Evolutionary conservation across 2,329 filamentous ascomycete genomes (phyloP), one percentile per base, ranked within the genome.

Genomic region (Keithomyces neogunnii): DNA sequence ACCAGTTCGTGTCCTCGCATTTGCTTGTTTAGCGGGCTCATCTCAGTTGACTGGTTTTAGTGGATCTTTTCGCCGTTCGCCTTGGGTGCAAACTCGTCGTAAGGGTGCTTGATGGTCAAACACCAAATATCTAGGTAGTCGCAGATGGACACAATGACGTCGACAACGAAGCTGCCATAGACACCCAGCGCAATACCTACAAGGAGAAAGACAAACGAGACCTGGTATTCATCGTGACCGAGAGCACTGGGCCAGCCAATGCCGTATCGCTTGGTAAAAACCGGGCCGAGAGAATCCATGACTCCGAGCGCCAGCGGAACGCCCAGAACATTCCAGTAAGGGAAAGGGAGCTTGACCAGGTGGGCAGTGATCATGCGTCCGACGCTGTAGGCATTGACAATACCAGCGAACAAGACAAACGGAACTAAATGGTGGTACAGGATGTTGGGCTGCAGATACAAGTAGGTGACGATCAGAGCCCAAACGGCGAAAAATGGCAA

Each of bases 81-180:
- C 45, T 60, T 51, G n/a, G 39, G 13, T 13, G 8, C 48, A 29
- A 59, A 69, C 60, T 80, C 77, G 29, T 75, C 71, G 56, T 78
- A 76, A 28, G 81, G 82, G 61, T 97, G 85, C 79, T 99, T 99
- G 73, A 99, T 99, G 1, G 88, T 95, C 66, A 99, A 75, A 66
- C 93, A 99, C 89, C 90, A 97, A 59, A 99, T 99, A 66, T 99
- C 93, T 55, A 97, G 77, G 67, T 95, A 96, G 67, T 99, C 93
- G 71, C 93, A 99, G 60, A 99, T 97, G 32, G 89, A 95, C 53
- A 93, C 89, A 59, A 99, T 96, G 51, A 97, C 91, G 66, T 97
- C 93, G 33, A 95, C 88, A 51, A 97, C 89, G 67, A 99, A 99
- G 68, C 90, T 96, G 54, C 89, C 91, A 71, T 99, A 96, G n/a